These are phyloP conservation scores for Metarhizium humberi DNA, from an alignment of 2,329 filamentous ascomycete genomes.

Conservation along the genomic window DNA sequence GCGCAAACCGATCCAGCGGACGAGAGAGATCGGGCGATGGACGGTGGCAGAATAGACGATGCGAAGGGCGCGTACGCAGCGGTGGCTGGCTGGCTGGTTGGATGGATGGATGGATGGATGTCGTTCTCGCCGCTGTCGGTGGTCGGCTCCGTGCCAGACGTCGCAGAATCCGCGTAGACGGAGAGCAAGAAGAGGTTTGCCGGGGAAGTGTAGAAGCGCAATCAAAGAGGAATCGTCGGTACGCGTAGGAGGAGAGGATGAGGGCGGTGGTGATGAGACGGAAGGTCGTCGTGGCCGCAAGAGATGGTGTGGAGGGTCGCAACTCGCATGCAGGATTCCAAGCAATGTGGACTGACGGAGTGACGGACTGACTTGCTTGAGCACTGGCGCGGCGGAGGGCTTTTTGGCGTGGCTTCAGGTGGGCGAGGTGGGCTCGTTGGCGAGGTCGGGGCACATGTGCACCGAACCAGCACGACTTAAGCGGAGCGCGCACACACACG, in stretches of 20 bases:
- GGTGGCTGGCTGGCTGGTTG: background rate
- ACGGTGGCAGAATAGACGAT: background rate
- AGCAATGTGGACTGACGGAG: no score
- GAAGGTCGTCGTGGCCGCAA: slow-evolving; percentile 2
- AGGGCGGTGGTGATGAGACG: slow-evolving; percentile 1
- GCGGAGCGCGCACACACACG: no score
- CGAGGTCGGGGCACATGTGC: no score
- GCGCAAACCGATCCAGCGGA: slow-evolving; percentile 2
- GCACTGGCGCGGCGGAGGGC: no score
- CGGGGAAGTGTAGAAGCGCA: background rate
- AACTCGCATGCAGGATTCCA: background rate
- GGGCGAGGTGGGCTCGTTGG: no score
- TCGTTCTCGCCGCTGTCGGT: background rate
- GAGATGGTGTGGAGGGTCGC: slow-evolving; percentile 1
- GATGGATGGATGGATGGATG: background rate
- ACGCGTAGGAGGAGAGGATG: background rate
- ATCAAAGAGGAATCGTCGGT: background rate
- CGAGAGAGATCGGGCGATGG: background rate
- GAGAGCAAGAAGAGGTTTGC: background rate
- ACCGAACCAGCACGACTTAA: no score
- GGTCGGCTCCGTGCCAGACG: slow-evolving; percentile 4
- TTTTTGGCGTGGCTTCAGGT: background rate
- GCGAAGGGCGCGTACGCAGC: background rate
- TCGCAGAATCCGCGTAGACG: background rate
- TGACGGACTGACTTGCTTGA: no score